These are phyloP conservation scores for Tulasnella sp. DNA, from an alignment of 768 basidiomycete genomes.

Conservation along the genomic window DNA sequence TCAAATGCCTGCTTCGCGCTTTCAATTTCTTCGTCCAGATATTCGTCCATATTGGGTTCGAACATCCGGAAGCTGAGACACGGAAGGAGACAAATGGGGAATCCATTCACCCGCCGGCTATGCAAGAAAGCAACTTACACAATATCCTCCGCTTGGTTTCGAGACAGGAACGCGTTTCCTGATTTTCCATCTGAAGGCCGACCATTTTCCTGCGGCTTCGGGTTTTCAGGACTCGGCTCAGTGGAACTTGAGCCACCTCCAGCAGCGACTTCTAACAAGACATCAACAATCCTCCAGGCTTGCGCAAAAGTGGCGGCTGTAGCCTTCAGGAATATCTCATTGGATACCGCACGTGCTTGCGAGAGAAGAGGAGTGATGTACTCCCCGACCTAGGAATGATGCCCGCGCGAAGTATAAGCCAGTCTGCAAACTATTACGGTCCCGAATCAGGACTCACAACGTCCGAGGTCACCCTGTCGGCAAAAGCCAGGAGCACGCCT, in stretches of 20 bases:
- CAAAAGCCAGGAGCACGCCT: conserved; percentile 76
- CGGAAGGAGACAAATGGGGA: not conserved
- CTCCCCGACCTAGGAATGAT: conserved; percentile 67
- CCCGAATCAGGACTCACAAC: conserved; percentile 57
- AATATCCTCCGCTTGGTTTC: conserved; percentile 74
- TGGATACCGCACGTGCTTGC: conserved; percentile 73
- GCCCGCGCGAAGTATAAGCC: conserved; percentile 28
- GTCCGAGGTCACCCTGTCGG: conserved; percentile 81
- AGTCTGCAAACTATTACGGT: not conserved
- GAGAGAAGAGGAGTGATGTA: conserved; percentile 79
- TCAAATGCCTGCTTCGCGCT: conserved; percentile 74
- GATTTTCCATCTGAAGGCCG: conserved; percentile 41
- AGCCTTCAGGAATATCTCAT: conserved; percentile 75
- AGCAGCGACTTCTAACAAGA: conserved; percentile 59
- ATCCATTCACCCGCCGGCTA: not conserved
- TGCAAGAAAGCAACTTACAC: conserved; percentile 55
- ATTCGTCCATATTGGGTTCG: conserved; percentile 96
- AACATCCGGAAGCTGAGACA: conserved; percentile 84
- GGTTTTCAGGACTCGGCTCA: not conserved
- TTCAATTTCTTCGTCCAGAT: conserved; percentile 92
- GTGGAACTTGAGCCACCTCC: conserved; percentile 39
- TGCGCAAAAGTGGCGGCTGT: conserved; percentile 89
- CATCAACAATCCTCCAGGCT: conserved; percentile 83
- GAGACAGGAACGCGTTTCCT: conserved; percentile 45
- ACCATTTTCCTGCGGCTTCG: conserved; percentile 27